Percentiles rank a stretch among this genome's conserved stretches.
These are phyloP conservation scores for Dioscorea cayenensis DNA, from an alignment of 116 monocot species.

Conservation along the genomic window DNA sequence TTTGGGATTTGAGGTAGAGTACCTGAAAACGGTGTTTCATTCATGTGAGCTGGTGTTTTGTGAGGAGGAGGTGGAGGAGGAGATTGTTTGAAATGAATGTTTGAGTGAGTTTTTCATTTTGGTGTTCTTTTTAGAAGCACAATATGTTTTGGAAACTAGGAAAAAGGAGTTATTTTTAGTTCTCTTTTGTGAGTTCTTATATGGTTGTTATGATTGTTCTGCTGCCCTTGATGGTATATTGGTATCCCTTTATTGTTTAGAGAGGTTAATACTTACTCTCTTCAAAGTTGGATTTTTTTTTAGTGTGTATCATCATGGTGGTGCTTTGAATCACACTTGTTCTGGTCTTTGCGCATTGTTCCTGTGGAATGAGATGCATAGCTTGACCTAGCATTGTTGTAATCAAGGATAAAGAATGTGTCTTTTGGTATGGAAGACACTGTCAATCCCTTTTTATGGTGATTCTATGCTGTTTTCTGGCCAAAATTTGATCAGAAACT, in stretches of 20 bases:
- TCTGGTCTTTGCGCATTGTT: no score
- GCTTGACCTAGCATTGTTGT: neutral
- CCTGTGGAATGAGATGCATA: neutral
- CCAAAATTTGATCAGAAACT: neutral
- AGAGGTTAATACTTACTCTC: neutral
- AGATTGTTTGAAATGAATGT: no score
- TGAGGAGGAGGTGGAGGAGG: no score
- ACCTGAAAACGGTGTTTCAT: no score
- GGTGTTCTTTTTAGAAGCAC: neutral
- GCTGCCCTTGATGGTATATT: neutral
- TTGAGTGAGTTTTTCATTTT: no score
- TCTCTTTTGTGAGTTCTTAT: neutral
- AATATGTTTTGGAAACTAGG: neutral
- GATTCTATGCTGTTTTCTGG: neutral
- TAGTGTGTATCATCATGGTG: neutral
- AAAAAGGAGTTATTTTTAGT: neutral
- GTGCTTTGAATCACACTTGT: no score
- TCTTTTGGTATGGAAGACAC: neutral
- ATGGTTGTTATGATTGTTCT: neutral
- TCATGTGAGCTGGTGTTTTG: no score
- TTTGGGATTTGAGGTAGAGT: no score
- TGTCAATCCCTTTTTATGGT: neutral
- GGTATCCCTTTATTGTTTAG: neutral
- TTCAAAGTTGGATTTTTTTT: neutral
- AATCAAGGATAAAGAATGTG: neutral